A percentile compares a stretch with the other conserved stretches of the same genome.
phyloP scores from a whole-genome alignment of 805 yeast genomes.

The Isabelozyma pseudorhagii region DNA sequence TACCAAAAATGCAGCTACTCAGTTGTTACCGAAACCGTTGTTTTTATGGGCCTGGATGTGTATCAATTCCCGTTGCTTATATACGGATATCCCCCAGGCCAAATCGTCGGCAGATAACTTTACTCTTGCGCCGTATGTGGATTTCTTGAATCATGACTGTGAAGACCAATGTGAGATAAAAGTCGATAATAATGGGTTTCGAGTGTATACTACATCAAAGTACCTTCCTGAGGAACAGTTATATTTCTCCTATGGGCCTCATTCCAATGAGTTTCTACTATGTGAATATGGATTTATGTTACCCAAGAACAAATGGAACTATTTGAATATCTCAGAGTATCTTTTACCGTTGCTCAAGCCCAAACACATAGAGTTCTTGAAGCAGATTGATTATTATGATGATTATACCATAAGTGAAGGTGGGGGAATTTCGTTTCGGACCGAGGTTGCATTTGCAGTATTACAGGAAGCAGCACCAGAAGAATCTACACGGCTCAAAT shows the following conservation, averaged over 20 bases:
- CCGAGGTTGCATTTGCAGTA: conserved; percentile 70
- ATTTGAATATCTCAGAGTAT: conserved; percentile 55
- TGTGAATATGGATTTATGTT: conserved; percentile 86
- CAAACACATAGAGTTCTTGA: conserved; percentile 44
- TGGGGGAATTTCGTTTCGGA: conserved; percentile 63
- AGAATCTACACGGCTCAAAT: conserved; percentile 29
- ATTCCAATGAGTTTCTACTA: conserved; percentile 74
- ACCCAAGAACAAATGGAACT: conserved; percentile 60
- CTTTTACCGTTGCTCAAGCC: conserved; percentile 34
- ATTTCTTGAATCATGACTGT: conserved; percentile 73
- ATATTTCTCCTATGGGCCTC: conserved; percentile 81
- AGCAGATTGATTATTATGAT: conserved; percentile 57
- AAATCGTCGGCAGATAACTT: conserved; percentile 59
- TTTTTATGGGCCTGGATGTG: conserved; percentile 79
- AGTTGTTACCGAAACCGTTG: conserved; percentile 12
- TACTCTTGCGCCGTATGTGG: conserved; percentile 90
- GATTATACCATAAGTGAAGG: conserved; percentile 63
- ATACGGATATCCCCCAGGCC: conserved; percentile 61
- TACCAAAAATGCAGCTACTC: conserved; percentile 2
- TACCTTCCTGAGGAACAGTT: conserved; percentile 52
- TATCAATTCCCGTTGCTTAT: conserved; percentile 88
- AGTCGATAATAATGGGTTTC: conserved; percentile 48
- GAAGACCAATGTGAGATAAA: conserved; percentile 53
- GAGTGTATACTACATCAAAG: conserved; percentile 35
- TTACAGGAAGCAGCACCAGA: conserved; percentile 34